Evolutionary conservation across 75 land plant genomes (phyloP).

Genomic region (Gnetum montanum): DNA sequence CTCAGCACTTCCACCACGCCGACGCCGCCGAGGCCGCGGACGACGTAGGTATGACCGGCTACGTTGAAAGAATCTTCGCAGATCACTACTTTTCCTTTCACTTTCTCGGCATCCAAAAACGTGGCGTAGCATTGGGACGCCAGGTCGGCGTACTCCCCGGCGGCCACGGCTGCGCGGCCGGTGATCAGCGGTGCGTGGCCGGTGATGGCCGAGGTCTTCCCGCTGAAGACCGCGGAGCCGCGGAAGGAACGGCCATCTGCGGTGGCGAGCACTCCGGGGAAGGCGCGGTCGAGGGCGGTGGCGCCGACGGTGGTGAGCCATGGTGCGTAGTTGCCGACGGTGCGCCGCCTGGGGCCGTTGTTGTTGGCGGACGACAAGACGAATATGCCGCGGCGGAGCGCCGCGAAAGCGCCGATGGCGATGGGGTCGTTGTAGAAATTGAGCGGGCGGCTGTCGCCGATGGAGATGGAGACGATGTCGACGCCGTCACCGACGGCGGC

Average conservation of each 20-base stretch:
- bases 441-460: slow-evolving; percentile 32
- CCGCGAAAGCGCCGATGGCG: slow-evolving; percentile 50
- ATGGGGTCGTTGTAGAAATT: slow-evolving; percentile 38
- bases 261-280: slow-evolving; percentile 37
- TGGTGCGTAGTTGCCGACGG: slow-evolving; percentile 9
- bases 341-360: slow-evolving; percentile 6
- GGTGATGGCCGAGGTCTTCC: not conserved
- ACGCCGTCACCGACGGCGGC: slow-evolving; percentile 52
- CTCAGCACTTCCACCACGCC: not conserved
- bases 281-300: slow-evolving; percentile 7
- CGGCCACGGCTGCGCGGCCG: not conserved
- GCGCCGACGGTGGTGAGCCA: slow-evolving; percentile 16
- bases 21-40: slow-evolving; percentile 6
- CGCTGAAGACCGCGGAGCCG: too few relatives aligned
- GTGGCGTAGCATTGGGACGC: slow-evolving; percentile 17
- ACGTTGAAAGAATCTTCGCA: slow-evolving; percentile 18
- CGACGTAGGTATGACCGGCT: slow-evolving; percentile 24
- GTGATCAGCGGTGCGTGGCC: not conserved
- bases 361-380: slow-evolving; percentile 20
- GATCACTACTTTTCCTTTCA: slow-evolving; percentile 33
- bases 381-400: slow-evolving; percentile 23
- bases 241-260: slow-evolving; percentile 63
- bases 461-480: slow-evolving; percentile 55
- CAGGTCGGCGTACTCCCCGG: not conserved
- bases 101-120: slow-evolving; percentile 16